Conservation (phyloP, 2,329 filamentous ascomycete species). For the Grosmannia penicillata region DNA sequence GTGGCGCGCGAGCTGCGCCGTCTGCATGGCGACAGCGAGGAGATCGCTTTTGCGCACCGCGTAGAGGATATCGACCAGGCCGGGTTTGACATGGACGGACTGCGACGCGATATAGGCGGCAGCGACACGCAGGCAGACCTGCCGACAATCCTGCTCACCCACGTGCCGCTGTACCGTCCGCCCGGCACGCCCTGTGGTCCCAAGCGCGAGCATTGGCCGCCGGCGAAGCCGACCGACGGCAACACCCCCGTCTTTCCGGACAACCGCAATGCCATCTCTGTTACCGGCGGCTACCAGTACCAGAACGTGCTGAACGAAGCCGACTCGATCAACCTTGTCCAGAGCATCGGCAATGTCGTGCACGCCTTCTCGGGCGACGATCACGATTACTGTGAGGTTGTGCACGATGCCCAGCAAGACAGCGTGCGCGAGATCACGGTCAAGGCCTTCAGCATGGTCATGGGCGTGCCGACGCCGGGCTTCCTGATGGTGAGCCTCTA, state of each 20-base stretch:
- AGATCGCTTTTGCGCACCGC: conserved; percentile 39
- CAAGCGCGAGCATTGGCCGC: conserved; percentile 69
- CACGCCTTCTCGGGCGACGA: conserved; percentile 93
- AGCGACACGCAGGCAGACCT: conserved; percentile 41
- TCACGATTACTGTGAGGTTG: conserved; percentile 91
- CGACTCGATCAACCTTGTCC: conserved; percentile 61
- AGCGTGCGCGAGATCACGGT: conserved; percentile 75
- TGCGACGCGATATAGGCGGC: conserved; percentile 10
- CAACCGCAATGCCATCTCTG: conserved; percentile 61
- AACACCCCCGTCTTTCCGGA: conserved; percentile 37
- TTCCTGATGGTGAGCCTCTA: conserved; percentile 82
- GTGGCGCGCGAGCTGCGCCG: conserved; percentile 53
- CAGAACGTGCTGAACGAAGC: conserved; percentile 77
- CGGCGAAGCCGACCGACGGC: conserved; percentile 40
- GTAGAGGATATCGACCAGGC: conserved; percentile 43
- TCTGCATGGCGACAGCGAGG: conserved; percentile 44
- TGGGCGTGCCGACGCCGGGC: conserved; percentile 80
- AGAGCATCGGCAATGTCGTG: conserved; percentile 64
- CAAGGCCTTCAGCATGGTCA: conserved; percentile 89
- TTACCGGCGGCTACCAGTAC: conserved; percentile 80
- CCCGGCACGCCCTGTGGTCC: conserved; percentile 80
- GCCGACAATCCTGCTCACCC: conserved; percentile 77
- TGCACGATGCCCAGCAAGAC: conserved; percentile 55
- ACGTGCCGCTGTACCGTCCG: conserved; percentile 76
- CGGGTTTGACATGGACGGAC: conserved; percentile 17